These are phyloP conservation scores for Pythium guiyangense DNA, from an alignment of 352 stramenopile genomes.

Conservation along the genomic window DNA sequence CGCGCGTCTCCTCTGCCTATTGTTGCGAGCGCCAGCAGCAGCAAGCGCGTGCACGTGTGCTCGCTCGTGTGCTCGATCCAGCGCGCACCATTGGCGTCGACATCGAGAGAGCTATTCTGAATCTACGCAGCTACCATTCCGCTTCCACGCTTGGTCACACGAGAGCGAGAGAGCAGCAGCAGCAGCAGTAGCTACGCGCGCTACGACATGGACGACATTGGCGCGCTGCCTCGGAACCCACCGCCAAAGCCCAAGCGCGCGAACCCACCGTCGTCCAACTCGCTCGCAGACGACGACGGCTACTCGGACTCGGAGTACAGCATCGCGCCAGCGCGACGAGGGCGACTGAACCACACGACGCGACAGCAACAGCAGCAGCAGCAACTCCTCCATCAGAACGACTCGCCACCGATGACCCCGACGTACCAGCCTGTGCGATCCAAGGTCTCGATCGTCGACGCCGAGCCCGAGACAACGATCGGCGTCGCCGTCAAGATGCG, in stretches of 20 bases:
- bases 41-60: neutral
- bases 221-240: slow-evolving; percentile 38
- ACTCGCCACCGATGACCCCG: slow-evolving; percentile 60
- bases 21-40: neutral
- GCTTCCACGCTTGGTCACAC: slow-evolving; percentile 13
- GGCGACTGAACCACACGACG: slow-evolving; percentile 37
- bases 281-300: slow-evolving; percentile 42
- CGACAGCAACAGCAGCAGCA: slow-evolving; percentile 3
- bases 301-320: slow-evolving; percentile 66
- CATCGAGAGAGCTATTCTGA: neutral
- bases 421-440: slow-evolving; percentile 42
- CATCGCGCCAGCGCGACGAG: slow-evolving; percentile 51
- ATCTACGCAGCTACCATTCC: slow-evolving; percentile 12
- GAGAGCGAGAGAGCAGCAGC: slow-evolving; percentile 8
- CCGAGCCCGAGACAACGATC: slow-evolving; percentile 79
- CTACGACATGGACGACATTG: slow-evolving; percentile 51
- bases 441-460: slow-evolving; percentile 71
- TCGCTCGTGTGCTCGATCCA: too few species aligned
- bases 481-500: slow-evolving; percentile 84
- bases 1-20: neutral
- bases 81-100: too few species aligned
- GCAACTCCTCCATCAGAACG: slow-evolving; percentile 45
- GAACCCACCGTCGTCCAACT: slow-evolving; percentile 29
- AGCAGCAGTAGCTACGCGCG: slow-evolving; percentile 1
- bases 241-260: slow-evolving; percentile 72